Evolutionary conservation across 2,329 filamentous ascomycete species (phyloP), one percentile per base, ranked within the genome.

Genomic region (Byssothecium circinans): DNA sequence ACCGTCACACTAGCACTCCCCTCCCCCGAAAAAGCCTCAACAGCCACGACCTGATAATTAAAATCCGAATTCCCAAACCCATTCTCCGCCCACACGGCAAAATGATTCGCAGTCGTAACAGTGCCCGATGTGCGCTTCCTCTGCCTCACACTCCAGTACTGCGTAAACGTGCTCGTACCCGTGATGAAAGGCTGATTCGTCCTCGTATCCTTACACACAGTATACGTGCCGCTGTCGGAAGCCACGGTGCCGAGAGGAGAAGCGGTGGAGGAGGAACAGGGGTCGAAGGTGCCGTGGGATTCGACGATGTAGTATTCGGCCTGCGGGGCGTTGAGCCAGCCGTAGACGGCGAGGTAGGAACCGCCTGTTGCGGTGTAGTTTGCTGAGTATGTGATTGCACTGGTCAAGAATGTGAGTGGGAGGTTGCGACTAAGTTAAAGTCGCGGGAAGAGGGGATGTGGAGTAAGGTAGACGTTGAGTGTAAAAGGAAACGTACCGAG

Each of bases 271-370:
- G 70, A 69, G 4, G 6, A 8, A 12, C 36, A 39, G 5, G 77
- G 76, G 20, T 72, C 74, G 49, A 74, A 71, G 47, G 72, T 70
- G 36, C 75, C 77, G 55, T 74, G 77, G 8, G 70, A 68, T 51
- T 83, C 80, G 52, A 82, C 71, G 49, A 83, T 74, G 66, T 82
- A 83, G 70, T 81, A 82, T 53, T 82, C 80, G 56, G 81, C 70
- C 10, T 81, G 68, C 0, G 78, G 78, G 53, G 72, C 72, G 12
- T 63, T 70, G 3, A 76, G 79, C 79, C 81, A 84, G 25, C 80
- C 80, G 54, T 83, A 83, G 23, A 83, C 62, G 14, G 79, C 58
- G 15, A 66, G 55, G 20, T 62, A 62, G 8, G 54, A 58, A 12
- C 58, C 60, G 0, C 57, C 56, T 34, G 56, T 52, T 43, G 56